Base-by-base conservation (phyloP, 306 rosid species). In the Arachis hypogaea region DNA sequence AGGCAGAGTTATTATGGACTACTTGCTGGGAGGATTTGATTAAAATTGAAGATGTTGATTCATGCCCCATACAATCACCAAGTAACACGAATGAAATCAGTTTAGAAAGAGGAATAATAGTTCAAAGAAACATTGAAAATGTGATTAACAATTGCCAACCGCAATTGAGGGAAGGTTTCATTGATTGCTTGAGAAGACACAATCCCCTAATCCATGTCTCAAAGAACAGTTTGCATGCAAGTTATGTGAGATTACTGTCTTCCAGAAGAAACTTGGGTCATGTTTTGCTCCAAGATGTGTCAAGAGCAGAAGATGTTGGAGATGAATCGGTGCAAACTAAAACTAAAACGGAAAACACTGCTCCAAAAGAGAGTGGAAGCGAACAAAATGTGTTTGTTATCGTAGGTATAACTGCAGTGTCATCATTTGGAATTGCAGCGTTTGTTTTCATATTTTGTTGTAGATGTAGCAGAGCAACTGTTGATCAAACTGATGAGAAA, bases 1-100 rank as follows among this genome's bases (percentile, higher is more conserved):
- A 94, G 99, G 96, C 86, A 18, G 88, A 88, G 77, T 69, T 83
- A 16, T 71, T 94, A 66, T 83, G 85, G 92, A 73, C 81, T 18
- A 72, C 60, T 71, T 92, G 98, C 85, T 79, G 80, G 84, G 77
- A 80, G 74, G 96, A 87, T 73, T 83, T 90, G 73, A 74, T 74
- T 71, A 80, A 80, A 68, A 33, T 72, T 2, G 81, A 68, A 62
- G 85, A 80, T 72, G 63, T 70, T 60, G 84, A 77, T 38, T 70
- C 78, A n/a, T 81, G 90, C 83, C 78, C 83, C 54, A 72, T 77
- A 11, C 70, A 85, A 72, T 70, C 69, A 59, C 70, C 72, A 11
- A 9, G 84, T 40, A 71, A 67, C 33, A 65, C 63, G 42, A 45
- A 81, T 66, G 87, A 51, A 71, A 50, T 78, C 67, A 73, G 67